Evolutionary conservation across 352 stramenopile genomes (phyloP), one percentile per base, ranked within the genome.

Genomic region (Globisporangium radiosum): DNA sequence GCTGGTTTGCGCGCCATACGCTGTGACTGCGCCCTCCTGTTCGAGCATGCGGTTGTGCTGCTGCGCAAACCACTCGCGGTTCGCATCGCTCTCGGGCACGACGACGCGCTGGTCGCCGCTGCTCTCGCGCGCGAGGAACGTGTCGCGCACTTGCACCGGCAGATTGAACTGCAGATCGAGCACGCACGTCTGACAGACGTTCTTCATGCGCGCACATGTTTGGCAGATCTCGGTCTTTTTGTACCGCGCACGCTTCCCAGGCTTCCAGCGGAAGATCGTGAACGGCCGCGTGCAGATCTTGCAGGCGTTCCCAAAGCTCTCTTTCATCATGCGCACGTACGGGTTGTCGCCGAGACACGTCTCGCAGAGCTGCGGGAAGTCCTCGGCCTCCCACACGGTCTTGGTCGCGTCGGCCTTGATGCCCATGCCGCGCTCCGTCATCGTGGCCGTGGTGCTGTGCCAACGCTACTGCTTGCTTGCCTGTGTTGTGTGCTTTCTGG

Each of bases 321-420:
- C 92, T 67, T 98, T 98, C 66, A 98, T 99, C 97, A 99, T 99
- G 57, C 97, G 94, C 58, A 99, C 92, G 78, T 99, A 99, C 52
- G 97, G 96, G 66, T 99, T 99, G 68, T 99, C 96, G 47, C 97
- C 97, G 38, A 99, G 86, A 72, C 97, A 99, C 17, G 90, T 97
- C 78, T 99, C 97, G 66, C 97, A 99, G 3, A 99, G 84, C 58
- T 99, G 83, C 57, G 97, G 97, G 73, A 99, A 99, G 66, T 99
- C 96, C 37, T 97, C 95, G 56, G 97, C 88, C 75, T 96, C 81
- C 87, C 85, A 94, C 59, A 69, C 71, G 43, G 88, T 81, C 85
- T 95, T 94, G 71, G 75, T 88, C 62, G 71, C 68, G 71, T 95
- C 84, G 52, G 84, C 75, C 80, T 96, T 95, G 72, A 95, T 94